Percentiles rank a stretch among this genome's conserved stretches.
These are phyloP conservation scores for Hysterangium stoloniferum DNA, from an alignment of 768 basidiomycete species.

Conservation along the genomic window DNA sequence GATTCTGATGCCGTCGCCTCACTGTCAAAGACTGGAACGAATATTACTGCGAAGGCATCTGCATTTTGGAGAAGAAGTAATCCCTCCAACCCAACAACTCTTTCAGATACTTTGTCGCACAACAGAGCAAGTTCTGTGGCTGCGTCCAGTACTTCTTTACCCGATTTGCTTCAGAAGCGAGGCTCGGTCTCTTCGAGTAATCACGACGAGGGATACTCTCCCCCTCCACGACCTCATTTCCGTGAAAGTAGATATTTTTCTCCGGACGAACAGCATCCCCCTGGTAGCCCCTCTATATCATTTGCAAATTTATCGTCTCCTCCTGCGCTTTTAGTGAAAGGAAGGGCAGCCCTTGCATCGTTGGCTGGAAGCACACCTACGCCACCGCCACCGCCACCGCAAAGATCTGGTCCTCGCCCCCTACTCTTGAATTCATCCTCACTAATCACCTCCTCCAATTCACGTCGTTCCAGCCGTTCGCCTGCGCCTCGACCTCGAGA, in stretches of 20 bases:
- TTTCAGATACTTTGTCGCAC: not conserved
- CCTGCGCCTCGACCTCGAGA: slow-evolving; percentile 33
- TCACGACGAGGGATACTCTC: slow-evolving; percentile 34
- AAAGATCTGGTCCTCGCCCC: slow-evolving; percentile 56
- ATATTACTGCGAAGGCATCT: slow-evolving; percentile 63
- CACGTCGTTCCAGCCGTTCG: slow-evolving; percentile 15
- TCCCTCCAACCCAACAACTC: slow-evolving; percentile 1
- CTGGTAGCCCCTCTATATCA: not conserved
- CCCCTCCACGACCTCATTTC: slow-evolving; percentile 50
- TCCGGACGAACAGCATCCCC: not conserved
- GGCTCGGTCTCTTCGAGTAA: slow-evolving; percentile 35
- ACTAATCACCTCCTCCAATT: slow-evolving; percentile 29
- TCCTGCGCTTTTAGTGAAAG: not conserved
- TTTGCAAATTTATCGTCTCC: not conserved
- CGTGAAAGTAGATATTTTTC: slow-evolving; percentile 4
- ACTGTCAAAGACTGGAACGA: slow-evolving; percentile 65
- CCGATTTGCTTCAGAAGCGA: slow-evolving; percentile 14
- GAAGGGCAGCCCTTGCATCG: slow-evolving; percentile 32
- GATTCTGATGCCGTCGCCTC: slow-evolving; percentile 67
- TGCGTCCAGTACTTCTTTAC: not conserved
- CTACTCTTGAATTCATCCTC: slow-evolving; percentile 52
- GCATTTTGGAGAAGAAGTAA: slow-evolving; percentile 23
- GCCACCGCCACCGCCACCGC: slow-evolving; percentile 27
- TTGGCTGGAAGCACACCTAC: slow-evolving; percentile 27
- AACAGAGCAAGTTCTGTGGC: not conserved